phyloP scores from a whole-genome alignment of 2,329 filamentous ascomycete genomes.

The Fusarium mundagurra region DNA sequence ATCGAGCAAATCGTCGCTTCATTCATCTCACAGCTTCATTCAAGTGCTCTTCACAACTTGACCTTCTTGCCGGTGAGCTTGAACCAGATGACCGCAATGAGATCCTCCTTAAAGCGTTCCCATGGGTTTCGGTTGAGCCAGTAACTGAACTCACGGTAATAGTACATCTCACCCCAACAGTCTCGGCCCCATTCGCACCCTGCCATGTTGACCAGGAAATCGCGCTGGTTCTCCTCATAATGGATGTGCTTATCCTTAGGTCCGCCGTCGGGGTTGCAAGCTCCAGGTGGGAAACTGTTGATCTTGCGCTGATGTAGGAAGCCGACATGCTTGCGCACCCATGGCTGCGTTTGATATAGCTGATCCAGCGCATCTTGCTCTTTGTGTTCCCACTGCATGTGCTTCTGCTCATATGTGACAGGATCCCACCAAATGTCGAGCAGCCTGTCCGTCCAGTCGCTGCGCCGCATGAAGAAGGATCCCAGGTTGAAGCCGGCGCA shows the following conservation, averaged over 20 bases:
- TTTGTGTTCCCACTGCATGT: conserved; percentile 99
- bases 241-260: conserved; percentile 81
- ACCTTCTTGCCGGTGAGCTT: conserved; percentile 71
- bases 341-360: conserved; percentile 89
- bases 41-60: conserved; percentile 56
- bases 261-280: conserved; percentile 75
- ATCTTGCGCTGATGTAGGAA: conserved; percentile 93
- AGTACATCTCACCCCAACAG: conserved; percentile 98
- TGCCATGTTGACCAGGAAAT: conserved; percentile 98
- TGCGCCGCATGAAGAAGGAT: conserved; percentile 90
- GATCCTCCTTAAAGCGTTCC: conserved; percentile 78
- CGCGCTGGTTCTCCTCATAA: conserved; percentile 84
- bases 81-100: conserved; percentile 69
- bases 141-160: conserved; percentile 91
- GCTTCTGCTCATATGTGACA: conserved; percentile 95
- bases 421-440: conserved; percentile 99
- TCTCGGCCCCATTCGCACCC: conserved; percentile 97
- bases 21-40: background rate
- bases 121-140: conserved; percentile 85
- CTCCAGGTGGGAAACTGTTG: conserved; percentile 92
- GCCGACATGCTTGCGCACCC: conserved; percentile 87
- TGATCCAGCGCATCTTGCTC: conserved; percentile 96
- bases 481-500: conserved; percentile 96
- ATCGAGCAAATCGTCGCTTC: background rate
- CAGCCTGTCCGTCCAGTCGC: conserved; percentile 88